Base-by-base conservation (phyloP, 345 rosid species). In the Aurinia saxatilis region DNA sequence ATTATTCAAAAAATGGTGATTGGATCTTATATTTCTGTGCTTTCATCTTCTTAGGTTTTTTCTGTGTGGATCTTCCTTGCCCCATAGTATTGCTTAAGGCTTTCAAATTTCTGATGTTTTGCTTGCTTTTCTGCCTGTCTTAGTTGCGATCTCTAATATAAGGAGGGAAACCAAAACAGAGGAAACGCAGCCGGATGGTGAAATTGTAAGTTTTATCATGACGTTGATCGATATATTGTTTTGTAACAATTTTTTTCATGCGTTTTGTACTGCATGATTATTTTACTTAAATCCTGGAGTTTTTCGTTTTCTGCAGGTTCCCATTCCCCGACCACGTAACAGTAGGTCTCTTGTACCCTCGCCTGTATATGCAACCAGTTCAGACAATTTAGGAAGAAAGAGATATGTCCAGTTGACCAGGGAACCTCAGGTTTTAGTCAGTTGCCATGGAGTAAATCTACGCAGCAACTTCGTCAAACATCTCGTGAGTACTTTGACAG, bases 381-480 rank as follows among this genome's bases (percentile, higher is more conserved):
- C 8, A 2, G 33, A 16, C 10, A 19, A 33, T 10, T 5, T 6
- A 52, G n/a, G 10, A 34, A 17, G 42, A 53, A 30, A 53, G 30
- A 53, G 30, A 18, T 10, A 34, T 2, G 15, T 34, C 4, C 27
- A 2, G 2, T 4, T 2, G 27, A 23, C 27, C 2, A 23, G 4
- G 27, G 2, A 2, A 23, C 27, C 54, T 42, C 69, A 56, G 14
- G 60, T 64, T 11, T 63, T 71, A 37, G 14, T 71, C n/a, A 57
- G 65, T 50, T 64, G 64, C 53, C 23, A 67, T 35, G 64, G 70
- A 16, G 17, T 23, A n/a, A 70, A 64, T 6, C 6, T 8, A 1
- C 44, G 53, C 5, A 42, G 56, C 12, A 57, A 49, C 16, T 63
- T 63, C 35, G 30, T 59, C 16, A 56, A 8, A 40, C 49, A 71